A percentile compares a stretch with the other conserved stretches of the same genome.
Evolutionary conservation across 352 stramenopile genomes (phyloP).

Genomic region (Phytophthora pisi): DNA sequence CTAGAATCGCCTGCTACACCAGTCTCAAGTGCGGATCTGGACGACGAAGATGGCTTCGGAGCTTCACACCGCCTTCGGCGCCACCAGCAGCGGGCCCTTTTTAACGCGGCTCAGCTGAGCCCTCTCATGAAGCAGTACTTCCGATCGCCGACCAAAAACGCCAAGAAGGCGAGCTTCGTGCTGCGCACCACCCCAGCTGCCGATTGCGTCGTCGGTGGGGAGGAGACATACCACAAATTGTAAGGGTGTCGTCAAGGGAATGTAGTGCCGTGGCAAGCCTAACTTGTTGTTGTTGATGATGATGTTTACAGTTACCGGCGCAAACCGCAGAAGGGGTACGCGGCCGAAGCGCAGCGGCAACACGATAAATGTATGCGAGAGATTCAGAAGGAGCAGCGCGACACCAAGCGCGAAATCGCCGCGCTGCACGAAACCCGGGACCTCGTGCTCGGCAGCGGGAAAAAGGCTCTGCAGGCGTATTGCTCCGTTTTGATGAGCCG

Average conservation of each 20-base stretch:
- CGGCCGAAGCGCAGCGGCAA: slow-evolving; percentile 48
- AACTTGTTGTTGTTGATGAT: not conserved
- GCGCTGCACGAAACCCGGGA: slow-evolving; percentile 69
- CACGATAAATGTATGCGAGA: slow-evolving; percentile 64
- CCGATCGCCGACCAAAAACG: slow-evolving; percentile 53
- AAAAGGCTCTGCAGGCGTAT: slow-evolving; percentile 75
- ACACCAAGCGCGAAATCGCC: slow-evolving; percentile 62
- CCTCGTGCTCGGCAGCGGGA: slow-evolving; percentile 72
- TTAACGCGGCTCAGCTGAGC: slow-evolving; percentile 84
- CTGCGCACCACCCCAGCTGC: slow-evolving; percentile 74
- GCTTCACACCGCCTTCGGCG: slow-evolving; percentile 37
- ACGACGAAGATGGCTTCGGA: slow-evolving; percentile 19
- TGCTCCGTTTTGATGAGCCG: slow-evolving; percentile 69
- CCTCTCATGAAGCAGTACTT: slow-evolving; percentile 84
- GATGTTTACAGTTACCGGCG: slow-evolving; percentile 45
- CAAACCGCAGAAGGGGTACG: slow-evolving; percentile 53
- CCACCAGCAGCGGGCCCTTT: slow-evolving; percentile 71
- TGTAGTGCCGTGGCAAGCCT: not conserved
- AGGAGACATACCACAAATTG: slow-evolving; percentile 84
- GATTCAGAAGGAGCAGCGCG: slow-evolving; percentile 63
- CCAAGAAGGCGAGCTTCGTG: slow-evolving; percentile 76
- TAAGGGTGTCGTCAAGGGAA: slow-evolving; percentile 34
- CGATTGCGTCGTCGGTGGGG: slow-evolving; percentile 74
- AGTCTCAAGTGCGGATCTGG: slow-evolving; percentile 12
- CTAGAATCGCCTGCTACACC: slow-evolving; percentile 25